Base-by-base conservation (phyloP, 2,329 filamentous ascomycete genomes). In the Colletotrichum lentis region DNA sequence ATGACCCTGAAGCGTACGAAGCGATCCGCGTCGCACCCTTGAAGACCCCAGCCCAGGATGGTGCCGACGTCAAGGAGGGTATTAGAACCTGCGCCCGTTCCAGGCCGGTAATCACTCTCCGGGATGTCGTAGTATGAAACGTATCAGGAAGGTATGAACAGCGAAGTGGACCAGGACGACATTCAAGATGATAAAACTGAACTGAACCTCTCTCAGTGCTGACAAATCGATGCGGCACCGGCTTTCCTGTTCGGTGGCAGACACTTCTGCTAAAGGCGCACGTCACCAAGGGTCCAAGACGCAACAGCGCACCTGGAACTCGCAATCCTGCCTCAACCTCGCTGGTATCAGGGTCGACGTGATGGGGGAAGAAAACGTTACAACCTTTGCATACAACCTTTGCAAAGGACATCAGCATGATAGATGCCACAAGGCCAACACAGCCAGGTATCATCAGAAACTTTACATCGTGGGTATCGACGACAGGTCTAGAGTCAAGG, bases 1-100 rank as follows among this genome's bases (percentile, higher is more conserved):
- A 92, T 88, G 49, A 85, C 85, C 72, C 93, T 94, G 79, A 90
- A 93, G 2, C 89, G 84, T 1, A 91, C 91, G 3, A 91, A 76
- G 50, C 83, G 85, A 74, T 94, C 91, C 0, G 90, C 88, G 5
- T 90, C 79, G 68, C 88, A 86, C 0, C 91, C 91, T 0, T 91
- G 90, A 0, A 91, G 78, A 78, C 85, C 89, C 54, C 91, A 85
- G 1, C 91, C 91, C 16, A 92, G 81, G 65, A 88, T 85, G 0
- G 86, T 89, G 18, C 89, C 90, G 1, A 85, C 89, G 73, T 92
- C 93, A 73, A 94, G 82, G 50, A 93, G 86, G 4, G 90, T 86
- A 50, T 82, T 47, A 92, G 81, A 71, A 91, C 87, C 73, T 90
- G 91, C 1, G 88, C 85, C 71, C 91, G 86, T 0, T 80, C 77